Evolutionary conservation across 805 yeast species (phyloP), one percentile per base, ranked within the genome.

Genomic region (Candida cerambycidarum): DNA sequence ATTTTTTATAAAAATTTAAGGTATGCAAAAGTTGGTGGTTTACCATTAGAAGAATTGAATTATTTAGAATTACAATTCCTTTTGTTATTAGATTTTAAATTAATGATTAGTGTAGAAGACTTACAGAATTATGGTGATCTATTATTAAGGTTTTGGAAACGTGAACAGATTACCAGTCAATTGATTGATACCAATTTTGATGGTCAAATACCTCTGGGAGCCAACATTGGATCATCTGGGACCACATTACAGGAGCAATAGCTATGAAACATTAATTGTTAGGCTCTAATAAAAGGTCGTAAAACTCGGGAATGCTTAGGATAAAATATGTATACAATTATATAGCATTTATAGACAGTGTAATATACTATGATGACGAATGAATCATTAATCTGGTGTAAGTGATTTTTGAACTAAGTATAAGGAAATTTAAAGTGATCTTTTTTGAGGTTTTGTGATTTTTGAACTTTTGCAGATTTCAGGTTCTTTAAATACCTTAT

Each of bases 11-110:
- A 92, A 59, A 92, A 92, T 61, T 82, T 93, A 42, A 77, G 98
- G 50, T 92, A 92, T 62, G 97, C 97, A 9, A 87, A 90, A 61
- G 93, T 92, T 33, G 98, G 98, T 5, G 98, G 98, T 0, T 73
- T 92, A 42, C 96, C 97, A 6, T 73, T 89, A 44, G 96, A 88
- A 43, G 99, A 93, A 61, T 74, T 93, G 59, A 93, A 93, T 59
- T 90, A 87, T 63, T 71, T 93, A 52, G 99, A 93, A 63, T 69
- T 93, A 35, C 97, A 92, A 61, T 90, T 93, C 59, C 67, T 92
- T 53, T 63, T 90, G 38, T 69, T 92, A 46, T 74, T 89, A 39
- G 97, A 93, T 65, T 92, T 93, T 65, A 82, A 83, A 58, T 71
- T 92, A 47, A 79, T 90, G 80, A 87, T 93, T 34, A 83, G 88